A percentile compares a stretch with the other conserved stretches of the same genome.
These are phyloP conservation scores for Boletus coccyginus DNA, from an alignment of 768 basidiomycete species.

Conservation along the genomic window DNA sequence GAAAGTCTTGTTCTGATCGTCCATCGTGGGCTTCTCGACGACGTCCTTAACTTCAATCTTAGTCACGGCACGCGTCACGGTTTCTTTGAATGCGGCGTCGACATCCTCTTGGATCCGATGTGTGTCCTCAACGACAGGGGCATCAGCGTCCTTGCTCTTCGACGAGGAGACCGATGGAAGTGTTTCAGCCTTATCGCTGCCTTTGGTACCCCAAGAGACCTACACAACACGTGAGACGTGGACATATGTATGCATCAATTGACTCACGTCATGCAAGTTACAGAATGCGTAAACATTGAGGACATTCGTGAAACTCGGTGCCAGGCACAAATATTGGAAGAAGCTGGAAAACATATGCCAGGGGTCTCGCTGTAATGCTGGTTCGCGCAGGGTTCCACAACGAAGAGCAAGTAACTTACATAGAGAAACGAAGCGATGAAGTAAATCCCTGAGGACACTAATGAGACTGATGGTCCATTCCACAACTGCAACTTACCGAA, in stretches of 20 bases:
- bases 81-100: constrained; percentile 88
- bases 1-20: constrained; percentile 92
- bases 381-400: constrained; percentile 2
- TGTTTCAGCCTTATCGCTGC: constrained; percentile 90
- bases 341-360: constrained; percentile 98
- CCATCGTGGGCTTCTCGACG: constrained; percentile 76
- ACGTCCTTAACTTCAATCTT: constrained; percentile 65
- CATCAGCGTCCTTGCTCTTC: constrained; percentile 72
- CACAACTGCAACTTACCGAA: constrained; percentile 52
- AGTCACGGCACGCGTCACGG: constrained; percentile 82
- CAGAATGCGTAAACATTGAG: constrained; percentile 97
- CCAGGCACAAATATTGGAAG: constrained; percentile 85
- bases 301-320: constrained; percentile 92
- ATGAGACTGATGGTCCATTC: constrained; percentile 7
- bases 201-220: constrained; percentile 95
- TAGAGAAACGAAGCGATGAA: constrained; percentile 82
- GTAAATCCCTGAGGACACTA: constrained; percentile 58
- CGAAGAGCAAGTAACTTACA: constrained; percentile 43
- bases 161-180: constrained; percentile 86
- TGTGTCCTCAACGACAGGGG: constrained; percentile 82
- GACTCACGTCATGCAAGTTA: constrained; percentile 82
- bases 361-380: constrained; percentile 71
- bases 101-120: constrained; percentile 84
- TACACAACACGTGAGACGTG: constrained; percentile 24
- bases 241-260: background rate